Conservation (phyloP, 495 filamentous ascomycete species). For the Melanomma pulvis-pyrius region DNA sequence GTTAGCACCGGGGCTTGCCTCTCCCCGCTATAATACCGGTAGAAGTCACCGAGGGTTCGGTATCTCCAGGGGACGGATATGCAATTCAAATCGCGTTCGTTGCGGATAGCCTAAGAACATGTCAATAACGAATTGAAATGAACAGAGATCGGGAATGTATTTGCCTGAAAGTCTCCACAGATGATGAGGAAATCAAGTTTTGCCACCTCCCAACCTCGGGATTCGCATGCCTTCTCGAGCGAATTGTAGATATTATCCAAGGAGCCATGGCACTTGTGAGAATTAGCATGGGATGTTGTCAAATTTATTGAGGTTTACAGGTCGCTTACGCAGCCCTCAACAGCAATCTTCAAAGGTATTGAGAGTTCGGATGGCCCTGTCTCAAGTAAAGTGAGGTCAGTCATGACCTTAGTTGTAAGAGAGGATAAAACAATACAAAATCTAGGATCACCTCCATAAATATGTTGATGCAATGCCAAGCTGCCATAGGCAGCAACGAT, state of each 20-base stretch:
- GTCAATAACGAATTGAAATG: neutral
- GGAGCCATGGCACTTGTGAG: constrained; percentile 76
- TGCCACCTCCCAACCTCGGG: constrained; percentile 67
- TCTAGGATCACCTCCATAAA: neutral
- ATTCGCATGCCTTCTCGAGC: constrained; percentile 60
- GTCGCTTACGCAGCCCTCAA: constrained; percentile 78
- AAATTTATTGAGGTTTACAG: neutral
- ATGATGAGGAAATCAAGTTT: constrained; percentile 79
- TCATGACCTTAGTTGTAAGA: neutral
- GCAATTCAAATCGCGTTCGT: constrained; percentile 78
- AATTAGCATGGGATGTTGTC: constrained; percentile 32
- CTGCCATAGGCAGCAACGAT: neutral
- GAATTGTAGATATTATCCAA: constrained; percentile 85
- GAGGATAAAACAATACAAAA: neutral
- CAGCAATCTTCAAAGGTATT: constrained; percentile 53
- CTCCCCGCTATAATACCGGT: constrained; percentile 81
- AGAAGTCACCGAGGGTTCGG: constrained; percentile 81
- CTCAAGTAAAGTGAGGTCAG: neutral
- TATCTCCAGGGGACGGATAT: constrained; percentile 86
- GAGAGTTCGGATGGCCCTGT: constrained; percentile 5
- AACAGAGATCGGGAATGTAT: neutral
- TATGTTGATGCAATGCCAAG: neutral
- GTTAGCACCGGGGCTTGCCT: constrained; percentile 80
- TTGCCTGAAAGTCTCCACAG: constrained; percentile 84
- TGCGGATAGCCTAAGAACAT: constrained; percentile 69